These are phyloP conservation scores for Trametes sp. DNA, from an alignment of 1,284 basidiomycete species.

Conservation along the genomic window DNA sequence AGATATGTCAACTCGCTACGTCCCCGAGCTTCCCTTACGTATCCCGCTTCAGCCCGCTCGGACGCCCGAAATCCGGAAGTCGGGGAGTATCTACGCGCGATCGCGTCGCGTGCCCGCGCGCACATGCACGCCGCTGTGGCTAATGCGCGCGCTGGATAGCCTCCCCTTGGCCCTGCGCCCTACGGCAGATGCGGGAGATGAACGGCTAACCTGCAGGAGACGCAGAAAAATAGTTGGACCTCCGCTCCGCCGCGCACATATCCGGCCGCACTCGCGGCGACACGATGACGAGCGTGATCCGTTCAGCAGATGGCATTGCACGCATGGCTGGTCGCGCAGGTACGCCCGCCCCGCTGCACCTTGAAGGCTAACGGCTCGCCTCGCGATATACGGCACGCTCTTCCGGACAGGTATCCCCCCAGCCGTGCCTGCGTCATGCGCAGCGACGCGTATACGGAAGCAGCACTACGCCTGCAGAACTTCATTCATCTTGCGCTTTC, in stretches of 20 bases:
- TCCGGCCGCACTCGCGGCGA: conserved; percentile 6
- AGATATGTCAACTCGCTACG: conserved; percentile 14
- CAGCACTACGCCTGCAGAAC: background rate
- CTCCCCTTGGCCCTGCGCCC: too few relatives aligned
- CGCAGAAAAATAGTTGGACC: background rate
- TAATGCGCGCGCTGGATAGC: conserved; percentile 20
- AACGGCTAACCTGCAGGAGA: conserved; percentile 4
- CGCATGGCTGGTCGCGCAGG: conserved; percentile 4
- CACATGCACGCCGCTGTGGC: conserved; percentile 8
- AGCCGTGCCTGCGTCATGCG: conserved; percentile 10
- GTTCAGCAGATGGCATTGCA: background rate
- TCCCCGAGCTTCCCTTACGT: conserved; percentile 11
- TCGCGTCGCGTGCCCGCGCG: conserved; percentile 14
- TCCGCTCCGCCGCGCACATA: conserved; percentile 7
- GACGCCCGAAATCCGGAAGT: background rate
- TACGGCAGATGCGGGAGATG: conserved; percentile 16
- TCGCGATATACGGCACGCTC: conserved; percentile 9
- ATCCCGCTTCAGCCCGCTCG: conserved; percentile 5
- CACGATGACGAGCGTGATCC: conserved; percentile 10
- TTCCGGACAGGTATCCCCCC: background rate
- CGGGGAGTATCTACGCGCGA: conserved; percentile 21
- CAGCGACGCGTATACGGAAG: background rate
- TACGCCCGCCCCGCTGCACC: conserved; percentile 6
- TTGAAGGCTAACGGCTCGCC: conserved; percentile 22
- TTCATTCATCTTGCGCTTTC: conserved; percentile 6